These are phyloP conservation scores for Auriscalpium orientale DNA, from an alignment of 768 basidiomycete genomes.

Conservation along the genomic window DNA sequence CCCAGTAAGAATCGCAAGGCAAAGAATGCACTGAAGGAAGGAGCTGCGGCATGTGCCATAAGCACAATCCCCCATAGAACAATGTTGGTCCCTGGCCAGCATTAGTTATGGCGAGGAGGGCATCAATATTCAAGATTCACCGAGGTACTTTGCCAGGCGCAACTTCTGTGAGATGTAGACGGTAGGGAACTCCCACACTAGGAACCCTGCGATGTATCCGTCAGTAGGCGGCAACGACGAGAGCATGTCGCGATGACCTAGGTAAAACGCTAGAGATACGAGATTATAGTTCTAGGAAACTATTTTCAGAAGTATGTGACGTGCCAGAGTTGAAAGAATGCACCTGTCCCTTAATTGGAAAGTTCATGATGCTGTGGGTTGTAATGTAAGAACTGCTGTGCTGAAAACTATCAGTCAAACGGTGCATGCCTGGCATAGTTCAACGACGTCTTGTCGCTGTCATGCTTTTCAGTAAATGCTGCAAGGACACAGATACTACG, in stretches of 20 bases:
- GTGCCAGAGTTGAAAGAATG: background rate
- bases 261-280: slow-evolving; percentile 56
- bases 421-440: slow-evolving; percentile 52
- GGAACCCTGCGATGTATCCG: slow-evolving; percentile 32
- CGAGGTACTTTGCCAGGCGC: slow-evolving; percentile 54
- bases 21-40: slow-evolving; percentile 56
- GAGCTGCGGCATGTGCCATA: slow-evolving; percentile 51
- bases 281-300: slow-evolving; percentile 47
- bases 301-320: background rate
- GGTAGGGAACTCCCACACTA: slow-evolving; percentile 59
- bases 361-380: slow-evolving; percentile 47
- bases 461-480: background rate
- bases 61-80: slow-evolving; percentile 51
- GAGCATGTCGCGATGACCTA: slow-evolving; percentile 29
- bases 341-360: slow-evolving; percentile 58
- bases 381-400: background rate
- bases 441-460: slow-evolving; percentile 60
- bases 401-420: slow-evolving; percentile 12
- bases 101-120: background rate
- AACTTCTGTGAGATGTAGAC: slow-evolving; percentile 59
- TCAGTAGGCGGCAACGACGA: background rate
- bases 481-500: background rate
- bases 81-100: slow-evolving; percentile 42
- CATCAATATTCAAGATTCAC: slow-evolving; percentile 21
- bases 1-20: slow-evolving; percentile 54